Conservation (phyloP, 2,329 filamentous ascomycete species). For the Botryotinia globosa region DNA sequence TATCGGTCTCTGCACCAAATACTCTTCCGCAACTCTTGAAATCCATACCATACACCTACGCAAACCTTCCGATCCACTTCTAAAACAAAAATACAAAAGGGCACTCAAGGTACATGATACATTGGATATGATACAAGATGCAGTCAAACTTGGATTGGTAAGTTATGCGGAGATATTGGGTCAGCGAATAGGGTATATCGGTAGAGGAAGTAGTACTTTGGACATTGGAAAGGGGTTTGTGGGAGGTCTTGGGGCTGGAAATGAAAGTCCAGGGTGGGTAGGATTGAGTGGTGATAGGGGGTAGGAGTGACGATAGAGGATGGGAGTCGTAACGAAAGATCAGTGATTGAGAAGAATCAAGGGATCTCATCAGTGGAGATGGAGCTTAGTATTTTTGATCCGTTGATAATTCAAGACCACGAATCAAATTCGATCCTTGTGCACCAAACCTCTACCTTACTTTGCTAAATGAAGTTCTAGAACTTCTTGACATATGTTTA, state of each 20-base stretch:
- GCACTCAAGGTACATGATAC: conserved; percentile 24
- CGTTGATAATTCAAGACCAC: neutral
- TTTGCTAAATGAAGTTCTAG: neutral
- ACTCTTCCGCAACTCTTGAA: conserved; percentile 12
- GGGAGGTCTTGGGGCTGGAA: conserved; percentile 17
- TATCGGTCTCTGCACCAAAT: conserved; percentile 22
- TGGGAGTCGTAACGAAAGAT: neutral
- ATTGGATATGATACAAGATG: conserved; percentile 25
- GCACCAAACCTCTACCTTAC: neutral
- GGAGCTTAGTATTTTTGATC: neutral
- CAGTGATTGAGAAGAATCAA: neutral
- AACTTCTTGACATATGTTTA: neutral
- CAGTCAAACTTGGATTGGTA: conserved; percentile 22
- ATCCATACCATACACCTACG: conserved; percentile 22
- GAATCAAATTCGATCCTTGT: neutral
- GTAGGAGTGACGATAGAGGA: neutral
- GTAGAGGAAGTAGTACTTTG: conserved; percentile 19
- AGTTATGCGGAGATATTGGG: conserved; percentile 23
- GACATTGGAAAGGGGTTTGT: conserved; percentile 23
- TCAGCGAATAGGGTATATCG: conserved; percentile 19
- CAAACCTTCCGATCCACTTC: conserved; percentile 19
- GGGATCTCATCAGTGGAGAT: neutral
- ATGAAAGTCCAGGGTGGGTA: conserved; percentile 10
- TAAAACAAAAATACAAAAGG: conserved; percentile 22
- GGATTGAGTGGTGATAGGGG: conserved; percentile 23